These are phyloP conservation scores for Paraconiothyrium brasiliense DNA, from an alignment of 2,329 filamentous ascomycete species.

Conservation along the genomic window DNA sequence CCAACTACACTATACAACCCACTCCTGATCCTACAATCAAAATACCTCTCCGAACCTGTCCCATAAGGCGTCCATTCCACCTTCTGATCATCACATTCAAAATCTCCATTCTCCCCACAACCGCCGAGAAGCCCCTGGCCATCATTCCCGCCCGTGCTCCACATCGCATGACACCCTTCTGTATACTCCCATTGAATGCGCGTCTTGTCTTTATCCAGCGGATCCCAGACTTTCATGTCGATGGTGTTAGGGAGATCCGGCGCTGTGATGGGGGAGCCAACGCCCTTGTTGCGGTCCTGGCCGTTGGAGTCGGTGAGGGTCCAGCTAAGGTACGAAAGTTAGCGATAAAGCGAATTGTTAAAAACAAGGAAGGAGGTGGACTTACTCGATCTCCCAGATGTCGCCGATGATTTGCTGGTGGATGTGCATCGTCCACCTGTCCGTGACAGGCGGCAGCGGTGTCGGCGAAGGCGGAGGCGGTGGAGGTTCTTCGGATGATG, in stretches of 20 bases:
- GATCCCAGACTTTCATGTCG: background rate
- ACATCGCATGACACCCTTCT: conserved; percentile 5
- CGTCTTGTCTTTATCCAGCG: conserved; percentile 4
- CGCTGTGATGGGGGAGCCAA: background rate
- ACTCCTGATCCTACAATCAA: conserved; percentile 14
- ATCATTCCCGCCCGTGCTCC: conserved; percentile 7
- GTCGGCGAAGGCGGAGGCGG: conserved; percentile 3
- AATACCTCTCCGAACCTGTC: conserved; percentile 15
- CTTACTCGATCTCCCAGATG: conserved; percentile 4
- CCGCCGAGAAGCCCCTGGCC: conserved; percentile 3
- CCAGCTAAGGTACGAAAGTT: background rate
- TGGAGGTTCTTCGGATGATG: background rate
- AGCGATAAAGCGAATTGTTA: background rate
- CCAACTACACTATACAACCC: background rate
- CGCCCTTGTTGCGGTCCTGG: background rate
- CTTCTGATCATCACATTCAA: conserved; percentile 13
- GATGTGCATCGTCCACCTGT: background rate
- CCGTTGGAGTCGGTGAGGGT: conserved; percentile 8
- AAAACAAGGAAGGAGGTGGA: background rate
- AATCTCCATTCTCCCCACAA: conserved; percentile 12
- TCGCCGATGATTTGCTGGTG: conserved; percentile 10
- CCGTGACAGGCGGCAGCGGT: background rate
- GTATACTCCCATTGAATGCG: background rate
- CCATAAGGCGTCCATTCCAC: conserved; percentile 11
- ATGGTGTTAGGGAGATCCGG: conserved; percentile 3